These are phyloP conservation scores for Fusarium lateritium DNA, from an alignment of 2,329 filamentous ascomycete species.

Conservation along the genomic window DNA sequence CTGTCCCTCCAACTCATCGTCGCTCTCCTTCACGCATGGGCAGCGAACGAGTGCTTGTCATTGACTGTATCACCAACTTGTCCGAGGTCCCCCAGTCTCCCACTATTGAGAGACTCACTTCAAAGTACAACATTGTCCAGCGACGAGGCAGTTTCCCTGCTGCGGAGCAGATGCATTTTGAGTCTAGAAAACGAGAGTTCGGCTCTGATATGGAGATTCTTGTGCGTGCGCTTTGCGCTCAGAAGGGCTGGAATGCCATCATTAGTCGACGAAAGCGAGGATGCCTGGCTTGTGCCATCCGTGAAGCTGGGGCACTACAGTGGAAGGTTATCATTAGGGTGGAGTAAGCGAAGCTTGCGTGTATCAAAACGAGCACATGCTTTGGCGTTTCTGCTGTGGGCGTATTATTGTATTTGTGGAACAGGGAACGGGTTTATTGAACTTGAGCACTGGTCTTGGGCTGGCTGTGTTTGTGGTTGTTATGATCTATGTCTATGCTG, in stretches of 20 bases:
- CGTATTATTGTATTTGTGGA: conserved; percentile 5
- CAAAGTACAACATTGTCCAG: conserved; percentile 52
- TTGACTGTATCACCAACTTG: conserved; percentile 74
- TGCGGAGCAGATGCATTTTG: conserved; percentile 68
- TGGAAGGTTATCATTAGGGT: conserved; percentile 77
- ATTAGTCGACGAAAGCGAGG: conserved; percentile 77
- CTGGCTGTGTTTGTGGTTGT: conserved; percentile 11
- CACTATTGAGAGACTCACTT: conserved; percentile 56
- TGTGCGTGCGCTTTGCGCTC: conserved; percentile 79
- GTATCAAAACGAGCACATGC: conserved; percentile 9
- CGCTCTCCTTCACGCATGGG: conserved; percentile 46
- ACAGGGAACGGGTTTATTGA: conserved; percentile 1
- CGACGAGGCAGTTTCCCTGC: conserved; percentile 59
- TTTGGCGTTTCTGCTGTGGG: conserved; percentile 31
- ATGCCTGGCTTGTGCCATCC: conserved; percentile 80
- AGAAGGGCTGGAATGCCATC: conserved; percentile 81
- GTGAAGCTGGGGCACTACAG: conserved; percentile 79
- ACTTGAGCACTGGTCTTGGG: conserved; percentile 6
- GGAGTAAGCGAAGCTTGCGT: conserved; percentile 55
- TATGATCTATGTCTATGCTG: conserved; percentile 26
- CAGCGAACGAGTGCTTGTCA: conserved; percentile 65
- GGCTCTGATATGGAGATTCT: conserved; percentile 79
- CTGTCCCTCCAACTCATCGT: conserved; percentile 53
- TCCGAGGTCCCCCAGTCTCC: conserved; percentile 64
- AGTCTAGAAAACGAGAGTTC: conserved; percentile 70